A percentile compares a stretch with the other conserved stretches of the same genome.
Conservation (phyloP, 768 basidiomycete genomes). For the Hygrocybe coccinea region DNA sequence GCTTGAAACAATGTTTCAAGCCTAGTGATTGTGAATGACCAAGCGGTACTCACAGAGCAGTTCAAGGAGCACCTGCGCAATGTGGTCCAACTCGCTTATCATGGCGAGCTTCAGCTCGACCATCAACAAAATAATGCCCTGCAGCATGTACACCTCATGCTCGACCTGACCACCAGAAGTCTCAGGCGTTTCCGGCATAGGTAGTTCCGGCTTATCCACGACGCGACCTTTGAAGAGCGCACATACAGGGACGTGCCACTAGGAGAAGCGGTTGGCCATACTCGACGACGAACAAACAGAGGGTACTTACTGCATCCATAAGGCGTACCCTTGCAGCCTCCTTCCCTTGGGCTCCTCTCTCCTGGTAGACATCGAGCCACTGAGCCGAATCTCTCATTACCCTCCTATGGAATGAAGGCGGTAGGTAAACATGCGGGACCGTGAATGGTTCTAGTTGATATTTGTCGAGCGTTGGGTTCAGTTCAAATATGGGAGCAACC, state of each 20-base stretch:
- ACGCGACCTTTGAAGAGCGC: conserved; percentile 9
- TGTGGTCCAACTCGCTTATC: neutral
- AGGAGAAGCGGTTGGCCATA: too few relatives aligned
- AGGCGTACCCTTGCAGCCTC: neutral
- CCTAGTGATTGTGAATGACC: neutral
- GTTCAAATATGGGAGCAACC: neutral
- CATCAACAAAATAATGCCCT: conserved; percentile 4
- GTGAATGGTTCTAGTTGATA: neutral
- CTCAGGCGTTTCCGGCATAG: conserved; percentile 5
- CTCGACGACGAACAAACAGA: too few relatives aligned
- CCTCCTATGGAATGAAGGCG: neutral
- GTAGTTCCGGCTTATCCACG: conserved; percentile 6
- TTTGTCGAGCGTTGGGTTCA: neutral
- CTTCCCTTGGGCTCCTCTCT: neutral
- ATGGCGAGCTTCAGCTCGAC: conserved; percentile 8
- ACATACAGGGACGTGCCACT: conserved; percentile 11
- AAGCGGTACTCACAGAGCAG: neutral
- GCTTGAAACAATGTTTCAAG: conserved; percentile 4
- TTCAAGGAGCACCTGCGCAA: conserved; percentile 6
- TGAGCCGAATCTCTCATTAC: neutral
- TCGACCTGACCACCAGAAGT: conserved; percentile 6
- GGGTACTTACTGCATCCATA: neutral
- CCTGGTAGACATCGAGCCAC: conserved; percentile 1
- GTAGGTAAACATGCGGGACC: neutral
- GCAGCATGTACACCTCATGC: conserved; percentile 7